These are phyloP conservation scores for Staphylotrichum tortipilum DNA, from an alignment of 495 filamentous ascomycete species.

Conservation along the genomic window DNA sequence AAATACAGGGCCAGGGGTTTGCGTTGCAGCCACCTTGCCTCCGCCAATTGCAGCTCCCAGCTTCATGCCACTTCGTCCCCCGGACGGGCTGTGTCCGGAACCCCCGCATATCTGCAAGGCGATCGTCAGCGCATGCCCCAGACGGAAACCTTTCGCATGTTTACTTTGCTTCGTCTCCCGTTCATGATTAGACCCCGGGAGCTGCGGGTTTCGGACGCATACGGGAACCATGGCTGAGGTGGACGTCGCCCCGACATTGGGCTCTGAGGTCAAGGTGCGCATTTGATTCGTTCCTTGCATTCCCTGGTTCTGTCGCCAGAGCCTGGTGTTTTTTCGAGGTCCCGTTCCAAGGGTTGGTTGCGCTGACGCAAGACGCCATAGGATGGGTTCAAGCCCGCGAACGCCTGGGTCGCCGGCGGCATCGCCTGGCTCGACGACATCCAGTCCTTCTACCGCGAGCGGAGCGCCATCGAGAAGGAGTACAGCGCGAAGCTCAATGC, in stretches of 20 bases:
- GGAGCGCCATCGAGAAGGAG: constrained; percentile 90
- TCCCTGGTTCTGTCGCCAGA: no score
- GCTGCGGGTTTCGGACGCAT: constrained; percentile 1
- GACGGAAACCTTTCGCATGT: constrained; percentile 5
- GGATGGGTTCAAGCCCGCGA: constrained; percentile 94
- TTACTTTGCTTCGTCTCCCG: neutral
- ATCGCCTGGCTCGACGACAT: constrained; percentile 95
- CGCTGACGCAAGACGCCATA: constrained; percentile 26
- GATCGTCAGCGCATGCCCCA: neutral
- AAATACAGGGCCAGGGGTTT: no score
- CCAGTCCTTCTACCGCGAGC: constrained; percentile 92
- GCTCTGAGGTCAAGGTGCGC: constrained; percentile 79
- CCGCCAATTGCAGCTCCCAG: constrained; percentile 5
- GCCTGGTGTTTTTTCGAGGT: no score
- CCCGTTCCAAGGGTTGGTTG: no score
- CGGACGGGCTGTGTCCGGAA: neutral
- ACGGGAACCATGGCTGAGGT: constrained; percentile 57
- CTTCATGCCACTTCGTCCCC: constrained; percentile 1
- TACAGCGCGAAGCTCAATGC: constrained; percentile 79
- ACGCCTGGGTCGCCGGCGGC: constrained; percentile 79
- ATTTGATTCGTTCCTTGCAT: no score
- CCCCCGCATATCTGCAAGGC: constrained; percentile 1
- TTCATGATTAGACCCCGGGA: constrained; percentile 21
- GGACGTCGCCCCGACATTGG: constrained; percentile 70
- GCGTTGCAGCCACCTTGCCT: constrained; percentile 7